Percentiles rank a stretch among this genome's conserved stretches.
These are phyloP conservation scores for Platanus orientalis DNA, from an alignment of 164 flowering plant genomes.

Conservation along the genomic window DNA sequence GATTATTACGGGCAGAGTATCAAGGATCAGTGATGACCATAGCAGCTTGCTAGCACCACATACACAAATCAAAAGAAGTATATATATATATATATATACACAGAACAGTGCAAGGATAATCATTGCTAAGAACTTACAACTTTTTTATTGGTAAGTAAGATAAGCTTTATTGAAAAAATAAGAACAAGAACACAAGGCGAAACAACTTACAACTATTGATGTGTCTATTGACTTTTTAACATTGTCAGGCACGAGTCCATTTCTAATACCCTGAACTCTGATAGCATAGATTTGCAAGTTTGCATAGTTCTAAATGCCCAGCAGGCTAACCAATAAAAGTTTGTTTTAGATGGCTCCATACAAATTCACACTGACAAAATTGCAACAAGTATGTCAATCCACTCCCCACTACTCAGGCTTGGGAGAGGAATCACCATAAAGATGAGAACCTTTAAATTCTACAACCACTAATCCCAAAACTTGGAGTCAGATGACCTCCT, in stretches of 20 bases:
- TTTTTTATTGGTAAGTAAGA: neutral
- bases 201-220: neutral
- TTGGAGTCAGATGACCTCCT: too few species aligned
- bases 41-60: conserved; percentile 1
- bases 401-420: neutral
- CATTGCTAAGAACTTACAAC: neutral
- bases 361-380: neutral
- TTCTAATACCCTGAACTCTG: neutral
- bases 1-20: neutral
- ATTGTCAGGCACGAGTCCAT: neutral
- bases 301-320: neutral
- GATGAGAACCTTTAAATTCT: neutral
- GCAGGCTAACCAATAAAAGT: neutral
- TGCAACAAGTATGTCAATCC: too few species aligned
- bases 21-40: neutral
- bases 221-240: neutral
- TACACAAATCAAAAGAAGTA: neutral
- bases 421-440: neutral
- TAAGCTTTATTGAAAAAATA: too few species aligned
- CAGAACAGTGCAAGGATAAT: conserved; percentile 1
- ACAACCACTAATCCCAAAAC: too few species aligned
- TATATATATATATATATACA: too few species aligned
- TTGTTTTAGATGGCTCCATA: neutral
- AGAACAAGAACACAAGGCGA: too few species aligned
- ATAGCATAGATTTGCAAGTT: neutral